Evolutionary conservation across 805 yeast genomes (phyloP), one percentile per base, ranked within the genome.

Genomic region (Wickerhamomyces xylosicus): DNA sequence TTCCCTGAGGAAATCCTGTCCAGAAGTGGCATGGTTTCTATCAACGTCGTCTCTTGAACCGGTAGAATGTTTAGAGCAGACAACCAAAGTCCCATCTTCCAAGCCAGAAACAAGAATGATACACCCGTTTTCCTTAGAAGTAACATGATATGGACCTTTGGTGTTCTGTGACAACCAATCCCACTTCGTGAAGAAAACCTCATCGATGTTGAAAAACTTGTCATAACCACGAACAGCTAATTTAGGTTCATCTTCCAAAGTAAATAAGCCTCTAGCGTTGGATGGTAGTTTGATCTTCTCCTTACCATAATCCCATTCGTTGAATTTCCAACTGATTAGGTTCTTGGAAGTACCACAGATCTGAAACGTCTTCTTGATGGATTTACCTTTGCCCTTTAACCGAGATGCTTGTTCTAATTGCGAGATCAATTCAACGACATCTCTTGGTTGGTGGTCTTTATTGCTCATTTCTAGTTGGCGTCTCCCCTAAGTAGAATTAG

Each of bases 61-160:
- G 1, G 94, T 81, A 0, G 95, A 78, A 57, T 90, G 92, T 52
- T 92, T 92, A 4, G 95, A 85, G 48, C 97, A 86, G 0, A 89
- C 95, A 2, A 90, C 68, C 14, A 92, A 59, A 0, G 82, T 71
- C 0, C 95, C 95, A 49, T 81, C 79, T 17, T 63, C 69, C 15
- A 85, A 59, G 0, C 90, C 97, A 1, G 95, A 69, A 13, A 92
- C 69, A 43, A 92, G 76, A 2, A 85, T 77, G 38, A 92, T 87
- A 52, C 97, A 92, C 0, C 99, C 99, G 54, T 92, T 92, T 41
- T 94, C 94, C 55, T 92, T 92, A 29, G 80, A 66, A 0, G 96
- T 78, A 2, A 87, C 72, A 16, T 71, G 73, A 56, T 81, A 92
- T 0, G 97, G 96, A 0, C 95, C 96, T 4, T 32, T 25, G 0